Base-by-base conservation (phyloP, 768 basidiomycete species). In the Kwoniella botswanensis region DNA sequence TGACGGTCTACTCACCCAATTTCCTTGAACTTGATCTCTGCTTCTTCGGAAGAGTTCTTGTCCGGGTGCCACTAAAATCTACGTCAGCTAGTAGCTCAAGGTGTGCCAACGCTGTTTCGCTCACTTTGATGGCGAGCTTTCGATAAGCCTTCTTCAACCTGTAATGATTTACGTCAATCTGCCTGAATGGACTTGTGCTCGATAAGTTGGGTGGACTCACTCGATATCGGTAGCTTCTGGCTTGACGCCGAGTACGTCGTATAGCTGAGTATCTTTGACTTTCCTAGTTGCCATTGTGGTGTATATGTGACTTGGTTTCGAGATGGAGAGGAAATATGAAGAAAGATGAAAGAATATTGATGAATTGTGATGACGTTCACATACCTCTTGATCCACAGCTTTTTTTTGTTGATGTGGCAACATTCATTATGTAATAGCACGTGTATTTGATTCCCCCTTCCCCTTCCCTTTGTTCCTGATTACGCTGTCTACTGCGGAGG, bases 11-110 rank as follows among this genome's bases (percentile, higher is more conserved):
- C 83, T 68, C 75, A 90, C 92, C 93, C 94, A 79, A 99, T 93
- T 57, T 97, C 93, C 85, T 98, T 96, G 86, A 99, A 99, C 86
- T 90, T 94, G 82, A 92, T 91, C 82, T 94, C 94, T 1, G 96
- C 97, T 78, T 93, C 93, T n/a, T 90, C 88, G 4, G 93, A 91
- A 7, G 89, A 87, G 79, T 98, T 98, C 88, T 96, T 97, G 85
- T 97, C 95, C 4, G 94, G 95, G 82, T 97, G 94, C 82, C 90
- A 96, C 92, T 94, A 75, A 42, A 70, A 55, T 69, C 35, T 26
- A 22, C 42, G 54, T 72, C 46, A 75, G 41, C 69, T 59, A 50
- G 46, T 17, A 46, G 11, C 44, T 17, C 44, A 46, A 17, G 26
- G 61, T 53, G 18, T 29, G 52, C 6, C 24, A 22, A 41, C 13